Evolutionary conservation across 352 stramenopile genomes (phyloP).

Genomic region (Phytophthora colocasiae): DNA sequence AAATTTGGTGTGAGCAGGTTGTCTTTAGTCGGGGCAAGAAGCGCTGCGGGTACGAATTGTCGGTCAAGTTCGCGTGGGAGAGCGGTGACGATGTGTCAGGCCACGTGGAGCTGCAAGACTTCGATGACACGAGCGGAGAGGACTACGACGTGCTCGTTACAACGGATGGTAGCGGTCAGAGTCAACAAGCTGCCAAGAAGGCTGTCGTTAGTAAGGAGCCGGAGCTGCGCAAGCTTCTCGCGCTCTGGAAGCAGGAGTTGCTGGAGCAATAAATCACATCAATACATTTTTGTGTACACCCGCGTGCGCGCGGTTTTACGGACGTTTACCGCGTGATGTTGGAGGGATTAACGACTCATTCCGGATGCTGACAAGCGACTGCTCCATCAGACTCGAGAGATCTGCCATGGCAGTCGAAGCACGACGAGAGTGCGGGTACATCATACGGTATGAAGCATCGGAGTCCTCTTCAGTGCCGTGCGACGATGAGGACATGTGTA

Average conservation of each 20-base stretch:
- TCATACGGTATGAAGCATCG: conserved; percentile 61
- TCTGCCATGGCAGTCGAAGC: conserved; percentile 78
- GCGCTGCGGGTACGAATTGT: conserved; percentile 85
- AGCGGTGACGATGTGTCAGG: conserved; percentile 60
- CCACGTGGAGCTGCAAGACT: conserved; percentile 83
- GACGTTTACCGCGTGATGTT: conserved; percentile 16
- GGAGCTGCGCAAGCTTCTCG: conserved; percentile 72
- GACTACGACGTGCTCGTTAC: conserved; percentile 81
- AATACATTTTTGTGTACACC: conserved; percentile 35
- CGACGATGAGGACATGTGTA: conserved; percentile 64
- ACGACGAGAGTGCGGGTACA: conserved; percentile 51
- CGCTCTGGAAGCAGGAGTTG: conserved; percentile 79
- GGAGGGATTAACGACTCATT: conserved; percentile 46
- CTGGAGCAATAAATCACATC: conserved; percentile 71
- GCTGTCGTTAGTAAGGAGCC: conserved; percentile 63
- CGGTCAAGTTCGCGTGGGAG: conserved; percentile 82
- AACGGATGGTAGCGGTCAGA: conserved; percentile 50
- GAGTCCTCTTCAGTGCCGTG: conserved; percentile 67
- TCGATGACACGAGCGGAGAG: conserved; percentile 85
- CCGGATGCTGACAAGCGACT: conserved; percentile 70
- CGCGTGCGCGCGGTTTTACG: conserved; percentile 14
- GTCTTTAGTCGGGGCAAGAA: conserved; percentile 89
- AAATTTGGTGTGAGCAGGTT: conserved; percentile 37
- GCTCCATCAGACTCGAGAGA: conserved; percentile 81
- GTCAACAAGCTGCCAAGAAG: conserved; percentile 63